phyloP scores from a whole-genome alignment of 805 yeast species.

The Zygosaccharomyces rouxii region DNA sequence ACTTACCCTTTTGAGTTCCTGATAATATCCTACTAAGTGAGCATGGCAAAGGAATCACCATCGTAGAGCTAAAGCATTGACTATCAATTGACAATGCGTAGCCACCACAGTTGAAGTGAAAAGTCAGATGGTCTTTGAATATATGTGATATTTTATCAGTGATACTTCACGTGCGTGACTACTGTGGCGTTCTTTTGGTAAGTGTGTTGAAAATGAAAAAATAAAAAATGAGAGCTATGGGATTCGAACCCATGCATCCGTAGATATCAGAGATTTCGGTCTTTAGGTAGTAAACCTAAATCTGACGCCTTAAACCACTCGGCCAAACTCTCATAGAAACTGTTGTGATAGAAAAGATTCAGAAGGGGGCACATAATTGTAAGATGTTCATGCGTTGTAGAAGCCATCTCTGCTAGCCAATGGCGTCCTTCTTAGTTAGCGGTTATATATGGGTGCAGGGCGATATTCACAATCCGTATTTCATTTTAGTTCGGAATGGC shows the following conservation, averaged over 20 bases:
- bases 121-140: slow-evolving; percentile 5
- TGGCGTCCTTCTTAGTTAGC: no score
- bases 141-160: background rate
- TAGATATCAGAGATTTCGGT: slow-evolving; percentile 39
- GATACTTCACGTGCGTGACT: background rate
- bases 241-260: slow-evolving; percentile 46
- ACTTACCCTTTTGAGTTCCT: background rate
- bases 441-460: no score
- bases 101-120: slow-evolving; percentile 4
- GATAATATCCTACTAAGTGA: background rate
- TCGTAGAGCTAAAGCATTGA: no score
- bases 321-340: slow-evolving; percentile 38
- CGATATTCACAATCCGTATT: no score
- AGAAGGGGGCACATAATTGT: no score
- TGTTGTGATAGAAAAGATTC: background rate
- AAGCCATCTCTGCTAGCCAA: no score
- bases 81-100: background rate
- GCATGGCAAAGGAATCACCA: no score
- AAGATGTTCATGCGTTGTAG: no score
- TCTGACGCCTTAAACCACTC: slow-evolving; percentile 46
- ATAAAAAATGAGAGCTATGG: slow-evolving; percentile 38
- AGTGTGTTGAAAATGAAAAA: background rate
- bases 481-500: no score
- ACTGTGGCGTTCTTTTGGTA: slow-evolving; percentile 1
- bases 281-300: slow-evolving; percentile 31